Evolutionary conservation across 257 asterid genomes (phyloP).

Genomic region (Salvia rosmarinus): DNA sequence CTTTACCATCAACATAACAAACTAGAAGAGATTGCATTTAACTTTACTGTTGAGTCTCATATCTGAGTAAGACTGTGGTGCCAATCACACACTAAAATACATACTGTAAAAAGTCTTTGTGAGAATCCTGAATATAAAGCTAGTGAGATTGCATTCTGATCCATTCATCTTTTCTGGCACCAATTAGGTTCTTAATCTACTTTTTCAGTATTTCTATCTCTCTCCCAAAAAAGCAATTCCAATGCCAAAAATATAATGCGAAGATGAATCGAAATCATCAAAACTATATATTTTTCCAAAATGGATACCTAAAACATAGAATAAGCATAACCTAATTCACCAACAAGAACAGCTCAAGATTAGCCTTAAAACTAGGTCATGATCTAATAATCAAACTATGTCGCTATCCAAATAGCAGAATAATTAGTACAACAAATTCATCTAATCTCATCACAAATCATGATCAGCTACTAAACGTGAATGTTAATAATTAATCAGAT

Average conservation of each 20-base stretch:
- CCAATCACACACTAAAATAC: neutral
- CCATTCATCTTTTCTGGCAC: constrained; percentile 22
- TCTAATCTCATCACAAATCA: neutral
- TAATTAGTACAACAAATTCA: neutral
- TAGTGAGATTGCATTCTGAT: constrained; percentile 22
- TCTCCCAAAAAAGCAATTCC: constrained; percentile 16
- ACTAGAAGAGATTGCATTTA: neutral
- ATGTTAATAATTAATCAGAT: neutral
- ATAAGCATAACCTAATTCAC: constrained; percentile 10
- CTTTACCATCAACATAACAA: constrained; percentile 4
- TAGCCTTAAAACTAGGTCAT: constrained; percentile 16
- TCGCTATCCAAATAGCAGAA: neutral
- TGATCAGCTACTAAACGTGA: constrained; percentile 1
- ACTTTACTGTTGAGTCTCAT: constrained; percentile 6
- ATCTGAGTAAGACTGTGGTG: no score
- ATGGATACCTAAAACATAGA: neutral
- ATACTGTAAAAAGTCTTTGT: neutral
- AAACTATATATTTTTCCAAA: neutral
- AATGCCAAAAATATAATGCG: neutral
- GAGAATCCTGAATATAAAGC: neutral
- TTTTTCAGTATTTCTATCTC: neutral
- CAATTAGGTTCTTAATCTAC: constrained; percentile 23
- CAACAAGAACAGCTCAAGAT: neutral
- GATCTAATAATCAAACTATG: neutral
- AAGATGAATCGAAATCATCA: neutral